phyloP scores from a whole-genome alignment of 352 stramenopile genomes.

The Pythium rhizo-oryzae region DNA sequence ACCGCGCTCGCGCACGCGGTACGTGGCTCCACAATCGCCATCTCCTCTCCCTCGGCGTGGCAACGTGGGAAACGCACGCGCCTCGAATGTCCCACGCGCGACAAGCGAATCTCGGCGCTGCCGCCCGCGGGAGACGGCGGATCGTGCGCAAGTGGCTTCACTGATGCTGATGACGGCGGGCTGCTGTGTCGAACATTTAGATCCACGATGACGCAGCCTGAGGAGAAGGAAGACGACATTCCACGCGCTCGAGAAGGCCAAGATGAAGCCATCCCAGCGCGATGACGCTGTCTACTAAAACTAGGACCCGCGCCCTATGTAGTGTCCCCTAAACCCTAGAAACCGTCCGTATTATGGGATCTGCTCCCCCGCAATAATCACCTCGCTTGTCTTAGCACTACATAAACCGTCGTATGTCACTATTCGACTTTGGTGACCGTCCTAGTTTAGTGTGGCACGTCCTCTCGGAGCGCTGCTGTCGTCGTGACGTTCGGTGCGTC shows the following conservation, averaged over 20 bases:
- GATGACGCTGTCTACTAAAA: neutral
- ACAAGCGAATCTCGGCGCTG: constrained; percentile 11
- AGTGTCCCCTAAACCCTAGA: neutral
- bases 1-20: constrained; percentile 57
- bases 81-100: constrained; percentile 16
- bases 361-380: constrained; percentile 1
- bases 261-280: neutral
- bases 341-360: constrained; percentile 31
- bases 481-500: constrained; percentile 28
- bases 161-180: neutral
- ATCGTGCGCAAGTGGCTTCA: constrained; percentile 11
- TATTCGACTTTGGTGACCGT: neutral
- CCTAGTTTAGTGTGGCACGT: constrained; percentile 5
- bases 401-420: constrained; percentile 1
- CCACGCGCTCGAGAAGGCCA: too few relatives aligned
- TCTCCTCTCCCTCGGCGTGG: neutral
- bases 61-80: constrained; percentile 12
- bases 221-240: neutral
- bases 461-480: neutral
- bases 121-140: neutral
- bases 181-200: constrained; percentile 16
- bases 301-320: constrained; percentile 20
- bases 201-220: constrained; percentile 20
- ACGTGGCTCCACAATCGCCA: constrained; percentile 24
- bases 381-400: neutral